Evolutionary conservation across 495 filamentous ascomycete genomes (phyloP), one percentile per base, ranked within the genome.

Genomic region (Aspergillus bridgeri): DNA sequence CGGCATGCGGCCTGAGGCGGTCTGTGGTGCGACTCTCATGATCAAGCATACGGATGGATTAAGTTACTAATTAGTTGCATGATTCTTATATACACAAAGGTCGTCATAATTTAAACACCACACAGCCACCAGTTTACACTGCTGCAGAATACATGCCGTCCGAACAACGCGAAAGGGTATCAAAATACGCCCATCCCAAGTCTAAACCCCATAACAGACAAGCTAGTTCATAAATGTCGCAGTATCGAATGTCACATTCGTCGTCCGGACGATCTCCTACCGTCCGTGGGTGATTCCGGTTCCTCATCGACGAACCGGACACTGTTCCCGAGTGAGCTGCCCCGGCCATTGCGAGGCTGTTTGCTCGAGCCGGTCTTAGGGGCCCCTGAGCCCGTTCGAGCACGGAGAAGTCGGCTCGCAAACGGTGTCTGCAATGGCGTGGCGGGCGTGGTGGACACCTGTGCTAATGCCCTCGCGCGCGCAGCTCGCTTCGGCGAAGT

Each of bases 401-500:
- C 74, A 11, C 74, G 75, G 23, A 78, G 65, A 6, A 77, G 65
- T 42, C 76, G 70, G 56, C 70, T 74, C 44, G 76, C 76, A 51
- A 79, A 79, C 17, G 77, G 77, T 43, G 74, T 81, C 47, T 72
- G 75, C 13, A 75, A 54, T 20, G 69, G 74, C 24, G 75, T 80
- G 27, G 75, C 73, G 21, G 80, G 80, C 23, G 81, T 83, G n/a
- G 79, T 81, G 6, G 80, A 80, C 33, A 75, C 64, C 61, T 76
- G 75, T 13, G 78, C 78, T 42, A 84, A 62, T 19, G 74, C 75
- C 61, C 73, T 79, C 13, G 80, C 80, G 25, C 80, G 70, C 29
- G 81, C 79, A 24, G 79, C 77, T 63, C 80, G 72, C 65, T 80
- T 85, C 5, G 83, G 83, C 6, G 83, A 86, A 44, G 68, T 77